Percentiles rank a stretch among this genome's conserved stretches.
These are phyloP conservation scores for Termitomyces sp. DNA, from an alignment of 768 basidiomycete species.

Conservation along the genomic window DNA sequence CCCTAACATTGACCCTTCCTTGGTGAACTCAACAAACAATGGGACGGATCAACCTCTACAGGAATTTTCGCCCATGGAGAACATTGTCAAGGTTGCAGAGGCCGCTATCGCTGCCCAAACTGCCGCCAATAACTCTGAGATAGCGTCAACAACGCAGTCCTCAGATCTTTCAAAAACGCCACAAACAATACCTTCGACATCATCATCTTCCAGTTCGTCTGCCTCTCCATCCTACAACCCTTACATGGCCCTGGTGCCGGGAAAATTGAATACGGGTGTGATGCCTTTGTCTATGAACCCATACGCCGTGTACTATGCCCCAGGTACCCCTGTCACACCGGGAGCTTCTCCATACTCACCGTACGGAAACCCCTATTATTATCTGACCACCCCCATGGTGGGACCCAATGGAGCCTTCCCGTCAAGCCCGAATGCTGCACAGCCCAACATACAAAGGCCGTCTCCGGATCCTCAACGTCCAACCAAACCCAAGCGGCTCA, in stretches of 20 bases:
- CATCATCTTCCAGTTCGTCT: slow-evolving; percentile 9
- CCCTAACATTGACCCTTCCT: slow-evolving; percentile 17
- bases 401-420: slow-evolving; percentile 35
- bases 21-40: slow-evolving; percentile 5
- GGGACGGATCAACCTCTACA: background rate
- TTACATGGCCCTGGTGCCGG: slow-evolving; percentile 15
- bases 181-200: background rate
- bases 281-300: slow-evolving; percentile 30
- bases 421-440: slow-evolving; percentile 23
- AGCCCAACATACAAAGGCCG: slow-evolving; percentile 22
- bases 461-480: slow-evolving; percentile 38
- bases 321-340: slow-evolving; percentile 36
- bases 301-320: slow-evolving; percentile 40
- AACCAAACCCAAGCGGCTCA: slow-evolving; percentile 73
- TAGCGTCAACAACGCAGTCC: background rate
- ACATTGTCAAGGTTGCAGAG: slow-evolving; percentile 34
- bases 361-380: slow-evolving; percentile 42
- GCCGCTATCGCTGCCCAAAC: slow-evolving; percentile 32
- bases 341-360: slow-evolving; percentile 30
- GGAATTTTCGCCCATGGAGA: slow-evolving; percentile 26
- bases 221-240: slow-evolving; percentile 22
- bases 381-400: slow-evolving; percentile 34
- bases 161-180: background rate
- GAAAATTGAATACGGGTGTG: slow-evolving; percentile 17
- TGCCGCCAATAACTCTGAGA: slow-evolving; percentile 14